phyloP scores from a whole-genome alignment of 2,329 filamentous ascomycete genomes.

The Fusarium musae region DNA sequence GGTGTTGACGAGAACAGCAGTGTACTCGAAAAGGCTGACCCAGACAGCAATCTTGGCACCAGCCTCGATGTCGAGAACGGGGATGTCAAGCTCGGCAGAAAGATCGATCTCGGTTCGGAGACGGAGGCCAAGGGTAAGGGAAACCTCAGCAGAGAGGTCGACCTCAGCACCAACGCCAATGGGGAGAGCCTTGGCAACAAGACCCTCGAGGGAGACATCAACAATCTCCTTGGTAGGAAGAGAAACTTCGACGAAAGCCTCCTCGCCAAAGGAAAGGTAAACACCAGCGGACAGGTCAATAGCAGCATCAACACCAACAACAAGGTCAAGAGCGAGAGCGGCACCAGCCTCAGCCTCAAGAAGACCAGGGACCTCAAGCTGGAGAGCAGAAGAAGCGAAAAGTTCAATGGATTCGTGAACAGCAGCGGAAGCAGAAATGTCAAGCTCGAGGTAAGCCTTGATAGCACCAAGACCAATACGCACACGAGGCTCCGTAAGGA shows the following conservation, averaged over 20 bases:
- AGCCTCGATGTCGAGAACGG: conserved; percentile 48
- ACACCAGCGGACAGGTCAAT: conserved; percentile 60
- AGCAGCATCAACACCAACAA: conserved; percentile 59
- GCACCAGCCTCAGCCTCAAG: conserved; percentile 53
- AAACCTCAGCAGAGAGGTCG: conserved; percentile 55
- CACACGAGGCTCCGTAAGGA: conserved; percentile 54
- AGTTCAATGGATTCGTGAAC: conserved; percentile 64
- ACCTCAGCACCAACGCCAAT: conserved; percentile 40
- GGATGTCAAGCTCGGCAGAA: conserved; percentile 46
- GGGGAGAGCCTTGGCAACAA: conserved; percentile 43
- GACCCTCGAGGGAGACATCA: conserved; percentile 55
- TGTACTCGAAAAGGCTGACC: conserved; percentile 66
- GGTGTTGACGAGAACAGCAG: conserved; percentile 53
- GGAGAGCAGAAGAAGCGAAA: conserved; percentile 52
- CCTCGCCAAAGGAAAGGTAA: conserved; percentile 62
- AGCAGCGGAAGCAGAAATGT: conserved; percentile 56
- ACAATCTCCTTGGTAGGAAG: conserved; percentile 53
- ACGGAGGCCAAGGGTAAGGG: conserved; percentile 61
- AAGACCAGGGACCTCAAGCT: conserved; percentile 56
- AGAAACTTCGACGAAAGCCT: conserved; percentile 54
- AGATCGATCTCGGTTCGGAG: conserved; percentile 60
- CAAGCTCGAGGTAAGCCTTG: conserved; percentile 63
- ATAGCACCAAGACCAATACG: conserved; percentile 60
- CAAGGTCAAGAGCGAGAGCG: conserved; percentile 62
- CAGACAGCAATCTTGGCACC: conserved; percentile 59